phyloP scores from a whole-genome alignment of 495 filamentous ascomycete genomes.

The Neurospora sublineolata region DNA sequence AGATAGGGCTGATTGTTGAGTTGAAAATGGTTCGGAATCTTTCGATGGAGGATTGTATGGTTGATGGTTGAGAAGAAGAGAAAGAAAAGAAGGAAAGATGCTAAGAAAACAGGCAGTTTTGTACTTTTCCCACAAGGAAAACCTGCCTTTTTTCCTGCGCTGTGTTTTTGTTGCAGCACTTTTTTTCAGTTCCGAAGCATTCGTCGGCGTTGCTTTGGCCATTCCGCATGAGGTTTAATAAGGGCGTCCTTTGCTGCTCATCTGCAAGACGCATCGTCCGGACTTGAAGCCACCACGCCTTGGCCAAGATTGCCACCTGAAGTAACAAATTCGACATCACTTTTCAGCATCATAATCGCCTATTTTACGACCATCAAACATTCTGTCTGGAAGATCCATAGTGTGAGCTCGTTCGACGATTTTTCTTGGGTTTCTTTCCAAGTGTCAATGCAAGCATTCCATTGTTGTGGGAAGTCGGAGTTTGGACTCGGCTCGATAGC shows the following conservation, averaged over 20 bases:
- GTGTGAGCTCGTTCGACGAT: background rate
- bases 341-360: background rate
- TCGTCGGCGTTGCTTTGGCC: background rate
- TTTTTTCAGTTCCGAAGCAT: background rate
- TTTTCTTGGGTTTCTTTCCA: too few relatives aligned
- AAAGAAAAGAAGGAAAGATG: background rate
- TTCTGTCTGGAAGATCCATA: fast-evolving
- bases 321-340: background rate
- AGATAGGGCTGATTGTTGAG: background rate
- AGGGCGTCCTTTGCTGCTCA: background rate
- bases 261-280: background rate
- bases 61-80: background rate
- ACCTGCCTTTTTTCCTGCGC: background rate
- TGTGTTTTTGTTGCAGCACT: background rate
- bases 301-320: background rate
- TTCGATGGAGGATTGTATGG: background rate
- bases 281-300: background rate
- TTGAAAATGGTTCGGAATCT: background rate
- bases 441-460: too few relatives aligned
- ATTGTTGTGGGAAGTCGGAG: background rate
- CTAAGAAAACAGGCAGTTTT: background rate
- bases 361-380: background rate
- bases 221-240: background rate
- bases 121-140: background rate
- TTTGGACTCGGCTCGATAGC: background rate